Evolutionary conservation across 2,329 filamentous ascomycete genomes (phyloP).

Genomic region (Penicillium sp.): DNA sequence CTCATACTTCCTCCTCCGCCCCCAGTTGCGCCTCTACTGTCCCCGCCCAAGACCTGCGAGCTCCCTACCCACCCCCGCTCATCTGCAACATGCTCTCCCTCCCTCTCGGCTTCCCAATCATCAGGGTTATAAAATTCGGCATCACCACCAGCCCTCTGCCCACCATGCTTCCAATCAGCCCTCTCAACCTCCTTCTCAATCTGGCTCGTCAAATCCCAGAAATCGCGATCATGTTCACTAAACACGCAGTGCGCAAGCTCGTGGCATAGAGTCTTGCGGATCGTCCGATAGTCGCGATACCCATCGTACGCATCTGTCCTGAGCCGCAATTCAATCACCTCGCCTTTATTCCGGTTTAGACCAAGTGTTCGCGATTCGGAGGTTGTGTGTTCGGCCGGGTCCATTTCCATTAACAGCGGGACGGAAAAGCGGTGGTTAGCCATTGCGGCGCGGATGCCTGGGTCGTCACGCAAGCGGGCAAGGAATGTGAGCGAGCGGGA

Average conservation of each 20-base stretch:
- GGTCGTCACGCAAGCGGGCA: conserved; percentile 76
- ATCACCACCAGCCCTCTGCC: conserved; percentile 66
- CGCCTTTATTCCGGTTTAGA: conserved; percentile 82
- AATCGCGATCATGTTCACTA: conserved; percentile 79
- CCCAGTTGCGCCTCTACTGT: conserved; percentile 48
- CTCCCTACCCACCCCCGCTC: conserved; percentile 79
- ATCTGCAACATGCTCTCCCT: conserved; percentile 64
- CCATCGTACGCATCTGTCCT: conserved; percentile 95
- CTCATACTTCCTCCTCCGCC: conserved; percentile 62
- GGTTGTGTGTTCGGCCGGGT: conserved; percentile 81
- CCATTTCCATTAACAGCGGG: conserved; percentile 90
- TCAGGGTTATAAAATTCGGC: conserved; percentile 65
- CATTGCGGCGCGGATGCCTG: conserved; percentile 86
- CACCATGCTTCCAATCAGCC: conserved; percentile 77
- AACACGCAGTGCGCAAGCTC: conserved; percentile 93
- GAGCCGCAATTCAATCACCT: conserved; percentile 87
- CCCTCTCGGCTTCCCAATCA: conserved; percentile 55
- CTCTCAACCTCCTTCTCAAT: conserved; percentile 86
- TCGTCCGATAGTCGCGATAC: conserved; percentile 89
- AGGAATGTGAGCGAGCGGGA: conserved; percentile 74
- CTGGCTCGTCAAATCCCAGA: conserved; percentile 86
- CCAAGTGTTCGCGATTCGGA: conserved; percentile 83
- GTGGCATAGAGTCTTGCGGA: conserved; percentile 90
- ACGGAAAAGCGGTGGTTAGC: conserved; percentile 82
- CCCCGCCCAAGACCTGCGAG: conserved; percentile 72